Conservation (phyloP, 2,329 filamentous ascomycete species). For the Scedosporium dehoogii region DNA sequence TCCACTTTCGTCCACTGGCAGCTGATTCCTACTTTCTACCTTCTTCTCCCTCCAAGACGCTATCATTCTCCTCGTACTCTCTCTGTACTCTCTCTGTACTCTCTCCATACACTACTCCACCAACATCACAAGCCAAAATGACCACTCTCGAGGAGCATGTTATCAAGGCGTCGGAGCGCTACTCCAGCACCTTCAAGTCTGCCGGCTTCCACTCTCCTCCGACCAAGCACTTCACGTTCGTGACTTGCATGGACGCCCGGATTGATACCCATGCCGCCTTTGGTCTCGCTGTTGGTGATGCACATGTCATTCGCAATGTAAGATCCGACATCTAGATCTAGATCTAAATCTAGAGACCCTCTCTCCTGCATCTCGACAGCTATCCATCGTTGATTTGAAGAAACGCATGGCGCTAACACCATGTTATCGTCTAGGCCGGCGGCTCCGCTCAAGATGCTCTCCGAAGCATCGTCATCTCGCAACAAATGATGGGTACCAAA, state of each 20-base stretch:
- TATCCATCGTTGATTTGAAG: neutral
- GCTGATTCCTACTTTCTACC: neutral
- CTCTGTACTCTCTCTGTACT: neutral
- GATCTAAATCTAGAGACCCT: no score
- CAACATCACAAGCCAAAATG: neutral
- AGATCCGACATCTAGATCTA: neutral
- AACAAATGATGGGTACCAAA: conserved; percentile 67
- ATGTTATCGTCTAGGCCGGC: conserved; percentile 33
- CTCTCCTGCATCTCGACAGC: neutral
- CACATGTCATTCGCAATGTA: conserved; percentile 55
- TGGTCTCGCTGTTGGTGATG: conserved; percentile 53
- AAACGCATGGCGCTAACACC: neutral
- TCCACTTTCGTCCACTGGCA: neutral
- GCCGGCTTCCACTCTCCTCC: conserved; percentile 57
- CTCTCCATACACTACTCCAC: neutral
- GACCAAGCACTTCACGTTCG: conserved; percentile 50
- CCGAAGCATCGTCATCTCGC: conserved; percentile 65
- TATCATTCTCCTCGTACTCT: neutral
- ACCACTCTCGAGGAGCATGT: neutral
- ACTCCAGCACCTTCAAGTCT: conserved; percentile 38
- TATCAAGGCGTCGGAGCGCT: neutral
- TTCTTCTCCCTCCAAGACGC: neutral
- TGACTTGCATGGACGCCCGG: conserved; percentile 64
- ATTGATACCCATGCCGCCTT: conserved; percentile 49
- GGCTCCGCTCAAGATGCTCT: conserved; percentile 58